A percentile compares a stretch with the other conserved stretches of the same genome.
Conservation (phyloP, 495 filamentous ascomycete species). For the Neurospora hispaniola region DNA sequence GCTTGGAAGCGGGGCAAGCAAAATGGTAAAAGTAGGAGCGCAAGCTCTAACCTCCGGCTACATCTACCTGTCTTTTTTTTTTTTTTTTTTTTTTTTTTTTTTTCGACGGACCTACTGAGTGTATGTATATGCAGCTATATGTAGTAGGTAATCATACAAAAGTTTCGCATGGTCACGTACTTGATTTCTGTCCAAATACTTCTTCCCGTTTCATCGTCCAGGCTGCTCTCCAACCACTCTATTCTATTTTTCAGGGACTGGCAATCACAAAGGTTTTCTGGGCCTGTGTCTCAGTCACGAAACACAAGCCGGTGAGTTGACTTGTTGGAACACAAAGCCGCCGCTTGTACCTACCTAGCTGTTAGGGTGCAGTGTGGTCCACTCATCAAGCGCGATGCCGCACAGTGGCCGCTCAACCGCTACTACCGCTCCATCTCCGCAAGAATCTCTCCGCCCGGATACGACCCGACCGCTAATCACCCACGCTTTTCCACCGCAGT, state of each 20-base stretch:
- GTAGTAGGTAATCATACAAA: background rate
- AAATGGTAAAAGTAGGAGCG: background rate
- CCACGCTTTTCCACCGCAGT: background rate
- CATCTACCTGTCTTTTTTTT: no score
- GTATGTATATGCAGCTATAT: background rate
- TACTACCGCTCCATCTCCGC: background rate
- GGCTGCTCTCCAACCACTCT: background rate
- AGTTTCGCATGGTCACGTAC: background rate
- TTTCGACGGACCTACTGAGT: background rate
- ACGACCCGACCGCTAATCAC: background rate
- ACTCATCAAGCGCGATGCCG: background rate
- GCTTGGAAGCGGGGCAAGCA: background rate
- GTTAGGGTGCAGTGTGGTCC: background rate
- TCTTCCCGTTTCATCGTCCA: background rate
- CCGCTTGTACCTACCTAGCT: background rate
- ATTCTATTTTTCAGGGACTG: background rate
- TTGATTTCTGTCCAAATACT: no score
- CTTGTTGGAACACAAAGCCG: background rate
- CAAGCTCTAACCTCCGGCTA: background rate
- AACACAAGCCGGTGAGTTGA: background rate
- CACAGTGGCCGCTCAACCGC: background rate
- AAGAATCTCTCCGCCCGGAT: background rate
- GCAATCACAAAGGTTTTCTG: background rate
- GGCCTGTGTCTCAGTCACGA: background rate
- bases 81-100: no score